phyloP scores from a whole-genome alignment of 2,329 filamentous ascomycete genomes.

The Cryphonectria naterciae region DNA sequence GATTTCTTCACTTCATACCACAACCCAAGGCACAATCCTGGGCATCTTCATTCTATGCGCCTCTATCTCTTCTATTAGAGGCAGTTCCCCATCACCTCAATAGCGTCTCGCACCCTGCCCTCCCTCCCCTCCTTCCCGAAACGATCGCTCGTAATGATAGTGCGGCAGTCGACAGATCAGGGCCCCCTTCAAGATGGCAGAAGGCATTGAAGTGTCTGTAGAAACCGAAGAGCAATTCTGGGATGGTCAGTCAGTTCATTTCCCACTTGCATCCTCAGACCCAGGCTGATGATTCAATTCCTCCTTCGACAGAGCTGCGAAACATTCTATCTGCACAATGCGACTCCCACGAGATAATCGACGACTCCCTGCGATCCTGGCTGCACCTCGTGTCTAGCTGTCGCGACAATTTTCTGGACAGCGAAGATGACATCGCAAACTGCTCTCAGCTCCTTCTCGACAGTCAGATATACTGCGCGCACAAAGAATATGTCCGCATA shows the following conservation, averaged over 20 bases:
- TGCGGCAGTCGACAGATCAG: slow-evolving; percentile 21
- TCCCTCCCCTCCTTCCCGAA: neutral
- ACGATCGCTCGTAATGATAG: slow-evolving; percentile 26
- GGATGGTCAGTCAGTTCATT: slow-evolving; percentile 64
- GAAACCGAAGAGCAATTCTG: slow-evolving; percentile 88
- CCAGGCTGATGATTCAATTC: slow-evolving; percentile 5
- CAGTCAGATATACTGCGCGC: slow-evolving; percentile 72
- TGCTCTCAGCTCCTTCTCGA: slow-evolving; percentile 81
- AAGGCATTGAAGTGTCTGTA: slow-evolving; percentile 71
- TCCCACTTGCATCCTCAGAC: slow-evolving; percentile 6
- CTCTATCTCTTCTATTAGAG: neutral
- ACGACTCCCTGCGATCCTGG: slow-evolving; percentile 84
- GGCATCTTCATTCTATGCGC: neutral
- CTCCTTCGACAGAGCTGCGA: slow-evolving; percentile 48
- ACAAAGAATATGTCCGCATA: slow-evolving; percentile 85
- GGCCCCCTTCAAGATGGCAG: slow-evolving; percentile 49
- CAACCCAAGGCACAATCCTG: neutral
- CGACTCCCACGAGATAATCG: slow-evolving; percentile 65
- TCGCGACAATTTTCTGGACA: slow-evolving; percentile 74
- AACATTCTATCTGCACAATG: slow-evolving; percentile 52
- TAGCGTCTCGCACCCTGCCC: neutral
- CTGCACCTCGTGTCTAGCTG: slow-evolving; percentile 76
- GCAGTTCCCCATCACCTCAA: neutral
- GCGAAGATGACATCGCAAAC: slow-evolving; percentile 77
- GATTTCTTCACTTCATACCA: neutral